These are phyloP conservation scores for Cystobasidium ongulense DNA, from an alignment of 768 basidiomycete genomes.

Conservation along the genomic window DNA sequence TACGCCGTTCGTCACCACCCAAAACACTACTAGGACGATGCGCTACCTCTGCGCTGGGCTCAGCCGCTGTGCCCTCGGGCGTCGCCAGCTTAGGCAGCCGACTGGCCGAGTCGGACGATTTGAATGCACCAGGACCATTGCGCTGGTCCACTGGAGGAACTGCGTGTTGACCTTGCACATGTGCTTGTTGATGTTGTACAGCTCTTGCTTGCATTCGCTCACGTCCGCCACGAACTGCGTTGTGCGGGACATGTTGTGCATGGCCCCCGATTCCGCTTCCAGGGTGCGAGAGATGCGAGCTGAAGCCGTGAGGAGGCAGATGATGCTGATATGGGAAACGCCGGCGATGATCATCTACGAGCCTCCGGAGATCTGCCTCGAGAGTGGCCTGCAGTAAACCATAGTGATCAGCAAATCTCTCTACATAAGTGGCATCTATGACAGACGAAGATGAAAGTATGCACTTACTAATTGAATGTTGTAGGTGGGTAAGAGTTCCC, in stretches of 20 bases:
- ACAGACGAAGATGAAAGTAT: background rate
- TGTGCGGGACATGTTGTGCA: background rate
- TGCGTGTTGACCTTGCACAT: background rate
- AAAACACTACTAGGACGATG: background rate
- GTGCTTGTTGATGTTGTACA: background rate
- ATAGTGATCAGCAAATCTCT: background rate
- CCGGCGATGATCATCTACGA: slow-evolving; percentile 20
- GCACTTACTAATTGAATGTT: slow-evolving; percentile 19
- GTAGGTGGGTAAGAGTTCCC: slow-evolving; percentile 18
- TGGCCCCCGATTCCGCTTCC: background rate
- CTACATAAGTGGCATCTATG: too few species aligned
- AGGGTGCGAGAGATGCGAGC: background rate
- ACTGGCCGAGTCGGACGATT: background rate
- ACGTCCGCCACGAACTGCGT: background rate
- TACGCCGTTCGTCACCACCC: background rate
- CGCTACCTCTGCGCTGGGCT: background rate
- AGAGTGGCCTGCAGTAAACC: slow-evolving; percentile 16
- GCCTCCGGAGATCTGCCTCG: slow-evolving; percentile 17
- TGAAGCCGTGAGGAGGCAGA: background rate
- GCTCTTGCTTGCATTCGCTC: background rate
- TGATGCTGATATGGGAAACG: slow-evolving; percentile 8
- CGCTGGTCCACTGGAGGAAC: background rate
- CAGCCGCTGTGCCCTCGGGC: background rate
- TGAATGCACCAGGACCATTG: background rate
- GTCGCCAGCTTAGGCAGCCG: background rate